phyloP scores from a whole-genome alignment of 768 basidiomycete genomes.

The Mycena alexandri region DNA sequence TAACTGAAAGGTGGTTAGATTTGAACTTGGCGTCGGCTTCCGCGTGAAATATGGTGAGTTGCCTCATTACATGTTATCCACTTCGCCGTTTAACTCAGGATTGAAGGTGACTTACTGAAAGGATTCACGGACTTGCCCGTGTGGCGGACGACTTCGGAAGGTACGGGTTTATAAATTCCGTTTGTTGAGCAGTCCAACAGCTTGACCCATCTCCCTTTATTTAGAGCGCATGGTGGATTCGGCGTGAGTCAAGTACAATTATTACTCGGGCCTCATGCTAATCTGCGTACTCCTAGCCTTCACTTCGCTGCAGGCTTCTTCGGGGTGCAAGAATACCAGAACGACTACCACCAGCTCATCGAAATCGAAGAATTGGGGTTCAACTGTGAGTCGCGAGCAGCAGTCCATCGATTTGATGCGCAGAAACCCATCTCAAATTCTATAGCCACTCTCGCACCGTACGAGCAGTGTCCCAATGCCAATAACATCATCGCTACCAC shows the following conservation, averaged over 20 bases:
- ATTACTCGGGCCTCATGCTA: neutral
- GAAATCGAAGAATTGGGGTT: constrained; percentile 68
- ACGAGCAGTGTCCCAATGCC: constrained; percentile 73
- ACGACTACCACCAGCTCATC: constrained; percentile 72
- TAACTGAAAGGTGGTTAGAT: constrained; percentile 39
- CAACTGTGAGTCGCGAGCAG: constrained; percentile 50
- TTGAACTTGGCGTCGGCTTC: constrained; percentile 67
- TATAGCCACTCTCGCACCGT: constrained; percentile 76
- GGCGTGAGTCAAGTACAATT: constrained; percentile 41
- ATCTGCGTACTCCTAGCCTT: constrained; percentile 70
- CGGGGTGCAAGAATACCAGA: constrained; percentile 61
- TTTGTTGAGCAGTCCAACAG: neutral
- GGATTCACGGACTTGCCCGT: constrained; percentile 65
- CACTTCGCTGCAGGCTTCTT: constrained; percentile 74
- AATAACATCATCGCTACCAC: constrained; percentile 57
- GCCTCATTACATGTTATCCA: constrained; percentile 69
- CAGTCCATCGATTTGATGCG: neutral
- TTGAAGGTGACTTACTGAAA: constrained; percentile 62
- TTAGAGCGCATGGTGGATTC: constrained; percentile 67
- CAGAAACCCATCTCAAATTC: neutral
- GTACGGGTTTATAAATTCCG: constrained; percentile 43
- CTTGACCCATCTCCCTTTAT: constrained; percentile 51
- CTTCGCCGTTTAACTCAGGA: constrained; percentile 82
- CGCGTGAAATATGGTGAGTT: constrained; percentile 69
- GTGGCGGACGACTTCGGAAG: constrained; percentile 72